Evolutionary conservation across 495 filamentous ascomycete genomes (phyloP).

Genomic region (Talaromyces liani): DNA sequence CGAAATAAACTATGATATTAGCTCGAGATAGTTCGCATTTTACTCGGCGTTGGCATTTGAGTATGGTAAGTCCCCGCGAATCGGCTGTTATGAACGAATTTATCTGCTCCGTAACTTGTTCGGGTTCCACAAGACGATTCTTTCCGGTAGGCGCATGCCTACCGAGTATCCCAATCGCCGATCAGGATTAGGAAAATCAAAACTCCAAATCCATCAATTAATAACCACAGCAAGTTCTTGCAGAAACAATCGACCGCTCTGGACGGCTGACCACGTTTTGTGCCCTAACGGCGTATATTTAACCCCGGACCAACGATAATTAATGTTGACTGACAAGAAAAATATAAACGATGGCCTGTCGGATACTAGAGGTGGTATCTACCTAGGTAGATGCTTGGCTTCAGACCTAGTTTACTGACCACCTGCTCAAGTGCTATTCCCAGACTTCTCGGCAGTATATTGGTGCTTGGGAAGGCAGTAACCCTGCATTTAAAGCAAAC

Average conservation of each 20-base stretch:
- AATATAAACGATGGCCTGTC: background rate
- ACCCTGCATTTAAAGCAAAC: background rate
- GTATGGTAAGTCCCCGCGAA: background rate
- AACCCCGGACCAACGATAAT: background rate
- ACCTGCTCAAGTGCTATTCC: background rate
- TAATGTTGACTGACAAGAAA: background rate
- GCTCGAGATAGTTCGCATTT: background rate
- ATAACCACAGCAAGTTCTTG: background rate
- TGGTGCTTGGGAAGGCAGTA: background rate
- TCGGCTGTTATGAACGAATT: background rate
- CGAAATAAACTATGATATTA: background rate
- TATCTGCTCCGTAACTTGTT: background rate
- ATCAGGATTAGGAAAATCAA: background rate
- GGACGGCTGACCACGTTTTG: slow-evolving; percentile 3
- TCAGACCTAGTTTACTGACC: background rate
- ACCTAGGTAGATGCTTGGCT: background rate
- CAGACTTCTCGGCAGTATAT: background rate
- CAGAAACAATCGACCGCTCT: background rate
- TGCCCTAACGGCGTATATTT: background rate
- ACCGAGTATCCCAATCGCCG: background rate
- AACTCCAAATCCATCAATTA: background rate
- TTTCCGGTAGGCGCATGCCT: background rate
- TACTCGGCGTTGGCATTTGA: background rate
- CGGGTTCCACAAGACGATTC: background rate
- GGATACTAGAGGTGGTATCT: background rate